Base-by-base conservation (phyloP, 805 yeast species). In the Wickerhamiella kazuoi region DNA sequence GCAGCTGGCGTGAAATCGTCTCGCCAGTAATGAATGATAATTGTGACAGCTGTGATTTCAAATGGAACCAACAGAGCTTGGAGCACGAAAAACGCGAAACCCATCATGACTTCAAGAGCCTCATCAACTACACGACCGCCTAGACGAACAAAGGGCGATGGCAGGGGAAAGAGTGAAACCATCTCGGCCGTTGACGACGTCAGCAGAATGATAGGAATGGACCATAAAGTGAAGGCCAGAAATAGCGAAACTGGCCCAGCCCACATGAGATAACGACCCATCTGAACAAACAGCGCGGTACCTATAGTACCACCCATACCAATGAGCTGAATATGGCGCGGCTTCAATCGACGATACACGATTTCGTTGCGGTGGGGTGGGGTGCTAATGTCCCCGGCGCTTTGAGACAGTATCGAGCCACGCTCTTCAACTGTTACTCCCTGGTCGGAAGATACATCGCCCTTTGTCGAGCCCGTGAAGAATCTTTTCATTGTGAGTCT, bases 21-120 rank as follows among this genome's bases (percentile, higher is more conserved):
- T 44, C 80, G 64, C 94, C 94, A 82, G 50, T 65, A 82, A 51
- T 81, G 84, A 35, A 82, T 66, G 50, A 82, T 74, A 13, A 82
- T 68, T 47, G 80, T 79, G 7, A 78, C 86, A 4, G 84, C 79
- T 7, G 79, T 79, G 39, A 82, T 75, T 58, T 83, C 94, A 50
- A 76, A 79, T 2, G 94, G 94, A 37, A 82, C 77, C 43, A 75
- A 73, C 0, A 79, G 74, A 45, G 84, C 76, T 53, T 79, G 77
- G 49, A 79, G 61, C 44, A 79, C 63, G 71, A 79, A 79, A 51
- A 77, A 80, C 51, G 80, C 79, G 77, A 82, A 80, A 20, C 87
- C 84, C 2, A 78, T 72, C 65, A 70, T 71, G 34, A 78, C 69
- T 47, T 79, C 87, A 40, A 77, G 59, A 0, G 93, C 79, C 33